Evolutionary conservation across 306 rosid species (phyloP).

Genomic region (Corylus heterophylla): DNA sequence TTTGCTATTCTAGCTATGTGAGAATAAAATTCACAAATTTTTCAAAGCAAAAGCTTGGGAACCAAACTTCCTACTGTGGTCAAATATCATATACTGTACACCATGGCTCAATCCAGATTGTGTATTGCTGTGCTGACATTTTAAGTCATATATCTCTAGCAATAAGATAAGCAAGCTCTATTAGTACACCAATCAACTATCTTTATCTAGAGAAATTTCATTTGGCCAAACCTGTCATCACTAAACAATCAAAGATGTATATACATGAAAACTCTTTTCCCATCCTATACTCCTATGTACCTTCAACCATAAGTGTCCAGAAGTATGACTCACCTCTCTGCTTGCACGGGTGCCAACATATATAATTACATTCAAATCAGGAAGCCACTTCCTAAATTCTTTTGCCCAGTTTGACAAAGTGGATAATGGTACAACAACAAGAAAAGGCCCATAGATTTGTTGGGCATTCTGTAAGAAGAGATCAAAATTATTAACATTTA

Average conservation of each 20-base stretch:
- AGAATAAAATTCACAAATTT: not conserved
- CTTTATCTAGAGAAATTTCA: not conserved
- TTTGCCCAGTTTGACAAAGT: slow-evolving; percentile 98
- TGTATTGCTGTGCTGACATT: not conserved
- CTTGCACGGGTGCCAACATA: slow-evolving; percentile 99
- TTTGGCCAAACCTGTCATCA: not conserved
- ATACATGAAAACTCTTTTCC: not conserved
- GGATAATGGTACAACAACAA: slow-evolving; percentile 94
- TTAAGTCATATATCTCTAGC: not conserved
- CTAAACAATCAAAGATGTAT: not conserved
- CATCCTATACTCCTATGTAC: slow-evolving; percentile 6
- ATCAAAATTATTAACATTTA: slow-evolving; percentile 14
- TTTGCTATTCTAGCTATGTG: not conserved
- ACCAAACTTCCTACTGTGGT: not conserved
- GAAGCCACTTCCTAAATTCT: slow-evolving; percentile 99
- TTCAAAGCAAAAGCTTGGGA: not conserved
- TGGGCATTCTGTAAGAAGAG: slow-evolving; percentile 74
- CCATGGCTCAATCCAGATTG: not conserved
- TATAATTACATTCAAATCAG: slow-evolving; percentile 93
- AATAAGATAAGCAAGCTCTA: too few relatives aligned
- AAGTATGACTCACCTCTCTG: slow-evolving; percentile 75
- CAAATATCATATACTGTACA: not conserved
- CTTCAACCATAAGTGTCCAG: not conserved
- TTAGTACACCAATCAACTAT: not conserved
- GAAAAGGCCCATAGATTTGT: slow-evolving; percentile 96